Percentiles rank a stretch among this genome's conserved stretches.
These are phyloP conservation scores for Stachybotrys elegans DNA, from an alignment of 2,329 filamentous ascomycete species.

Conservation along the genomic window DNA sequence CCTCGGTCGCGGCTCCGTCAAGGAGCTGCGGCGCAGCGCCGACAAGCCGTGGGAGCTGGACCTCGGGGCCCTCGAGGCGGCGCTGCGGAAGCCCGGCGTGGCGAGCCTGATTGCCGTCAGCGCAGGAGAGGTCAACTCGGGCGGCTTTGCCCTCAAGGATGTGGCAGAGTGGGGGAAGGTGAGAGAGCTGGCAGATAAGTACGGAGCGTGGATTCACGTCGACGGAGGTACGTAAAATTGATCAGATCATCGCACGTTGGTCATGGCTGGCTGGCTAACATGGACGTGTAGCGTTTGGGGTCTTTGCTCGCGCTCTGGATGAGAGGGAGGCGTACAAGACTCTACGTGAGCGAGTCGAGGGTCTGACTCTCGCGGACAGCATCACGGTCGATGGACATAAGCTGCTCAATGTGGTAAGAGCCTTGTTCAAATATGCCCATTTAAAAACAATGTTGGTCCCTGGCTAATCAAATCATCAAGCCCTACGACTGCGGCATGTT, in stretches of 20 bases:
- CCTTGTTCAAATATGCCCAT: constrained; percentile 1
- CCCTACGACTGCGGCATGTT: constrained; percentile 94
- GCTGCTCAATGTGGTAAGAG: constrained; percentile 75
- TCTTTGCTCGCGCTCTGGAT: constrained; percentile 67
- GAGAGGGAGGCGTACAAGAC: constrained; percentile 48
- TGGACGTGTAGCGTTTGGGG: constrained; percentile 63
- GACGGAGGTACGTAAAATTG: constrained; percentile 57
- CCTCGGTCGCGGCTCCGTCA: constrained; percentile 65
- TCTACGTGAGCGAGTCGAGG: constrained; percentile 48
- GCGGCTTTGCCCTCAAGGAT: constrained; percentile 63
- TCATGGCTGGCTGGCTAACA: constrained; percentile 4
- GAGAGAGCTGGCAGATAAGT: constrained; percentile 63
- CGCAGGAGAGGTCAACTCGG: constrained; percentile 87
- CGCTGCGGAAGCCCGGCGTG: constrained; percentile 45
- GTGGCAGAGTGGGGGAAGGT: constrained; percentile 56
- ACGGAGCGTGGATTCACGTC: constrained; percentile 82
- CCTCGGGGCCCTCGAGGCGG: constrained; percentile 56
- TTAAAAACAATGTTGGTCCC: not conserved
- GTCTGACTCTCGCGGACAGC: constrained; percentile 78
- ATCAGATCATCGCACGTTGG: not conserved
- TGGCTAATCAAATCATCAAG: constrained; percentile 24
- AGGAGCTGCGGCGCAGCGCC: constrained; percentile 46
- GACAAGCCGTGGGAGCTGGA: constrained; percentile 66
- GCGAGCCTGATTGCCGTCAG: constrained; percentile 78
- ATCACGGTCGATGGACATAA: constrained; percentile 88